Evolutionary conservation across 1,139 yeast genomes (phyloP).

Genomic region (Geotrichum europaeum): DNA sequence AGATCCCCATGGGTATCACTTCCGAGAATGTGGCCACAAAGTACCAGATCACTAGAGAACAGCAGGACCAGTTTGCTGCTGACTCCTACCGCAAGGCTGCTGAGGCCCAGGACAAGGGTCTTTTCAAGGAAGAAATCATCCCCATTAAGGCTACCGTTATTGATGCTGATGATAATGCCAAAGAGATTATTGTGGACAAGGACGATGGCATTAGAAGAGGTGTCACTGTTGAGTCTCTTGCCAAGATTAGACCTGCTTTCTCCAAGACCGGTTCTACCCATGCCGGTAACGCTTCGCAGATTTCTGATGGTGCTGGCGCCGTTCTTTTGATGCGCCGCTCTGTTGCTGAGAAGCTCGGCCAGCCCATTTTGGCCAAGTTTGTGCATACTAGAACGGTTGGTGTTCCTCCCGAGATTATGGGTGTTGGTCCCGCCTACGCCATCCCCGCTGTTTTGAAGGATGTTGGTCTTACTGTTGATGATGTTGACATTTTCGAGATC

Average conservation of each 20-base stretch:
- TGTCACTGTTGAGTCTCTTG: slow-evolving; percentile 70
- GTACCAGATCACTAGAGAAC: slow-evolving; percentile 38
- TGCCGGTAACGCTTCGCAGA: slow-evolving; percentile 95
- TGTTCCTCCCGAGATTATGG: slow-evolving; percentile 96
- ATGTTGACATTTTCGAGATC: slow-evolving; percentile 72
- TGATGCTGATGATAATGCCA: slow-evolving; percentile 39
- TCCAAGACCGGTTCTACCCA: slow-evolving; percentile 75
- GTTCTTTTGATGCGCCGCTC: slow-evolving; percentile 81
- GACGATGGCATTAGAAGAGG: slow-evolving; percentile 93
- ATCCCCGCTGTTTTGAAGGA: slow-evolving; percentile 73
- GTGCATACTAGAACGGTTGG: slow-evolving; percentile 75
- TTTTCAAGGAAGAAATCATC: slow-evolving; percentile 77
- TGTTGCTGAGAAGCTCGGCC: slow-evolving; percentile 68
- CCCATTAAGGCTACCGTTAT: slow-evolving; percentile 49
- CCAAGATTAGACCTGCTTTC: slow-evolving; percentile 84
- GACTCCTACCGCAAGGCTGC: slow-evolving; percentile 60
- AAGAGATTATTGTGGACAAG: slow-evolving; percentile 48
- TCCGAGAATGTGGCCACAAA: slow-evolving; percentile 66
- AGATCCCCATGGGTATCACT: slow-evolving; percentile 89
- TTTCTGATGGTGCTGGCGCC: slow-evolving; percentile 93
- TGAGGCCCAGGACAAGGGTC: slow-evolving; percentile 60
- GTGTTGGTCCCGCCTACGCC: slow-evolving; percentile 93
- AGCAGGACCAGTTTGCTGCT: slow-evolving; percentile 41
- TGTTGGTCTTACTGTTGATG: slow-evolving; percentile 56
- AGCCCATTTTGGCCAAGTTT: slow-evolving; percentile 66